These are phyloP conservation scores for Polyporus arcularius DNA, from an alignment of 768 basidiomycete species.

Conservation along the genomic window DNA sequence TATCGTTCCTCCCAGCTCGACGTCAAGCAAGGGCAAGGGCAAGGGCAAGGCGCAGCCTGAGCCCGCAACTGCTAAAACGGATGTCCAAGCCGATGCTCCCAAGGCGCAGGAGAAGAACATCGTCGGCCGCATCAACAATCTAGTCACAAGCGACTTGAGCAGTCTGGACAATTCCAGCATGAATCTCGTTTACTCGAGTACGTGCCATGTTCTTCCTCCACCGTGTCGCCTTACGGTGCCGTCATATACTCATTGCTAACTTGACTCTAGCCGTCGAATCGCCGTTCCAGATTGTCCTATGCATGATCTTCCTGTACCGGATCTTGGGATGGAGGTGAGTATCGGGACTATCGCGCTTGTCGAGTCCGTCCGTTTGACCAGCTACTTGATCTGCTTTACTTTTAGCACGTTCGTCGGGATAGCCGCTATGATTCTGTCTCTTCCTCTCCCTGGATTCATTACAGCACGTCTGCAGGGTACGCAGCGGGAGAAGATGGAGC, in stretches of 20 bases:
- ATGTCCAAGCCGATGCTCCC: slow-evolving; percentile 4
- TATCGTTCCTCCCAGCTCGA: background rate
- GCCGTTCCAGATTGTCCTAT: slow-evolving; percentile 42
- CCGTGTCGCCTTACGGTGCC: no score
- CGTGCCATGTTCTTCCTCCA: slow-evolving; percentile 42
- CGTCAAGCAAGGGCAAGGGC: background rate
- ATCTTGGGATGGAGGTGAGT: slow-evolving; percentile 55
- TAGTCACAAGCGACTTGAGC: slow-evolving; percentile 64
- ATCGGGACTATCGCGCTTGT: background rate
- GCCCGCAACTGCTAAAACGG: background rate
- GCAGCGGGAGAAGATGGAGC: slow-evolving; percentile 44
- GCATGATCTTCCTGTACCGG: slow-evolving; percentile 42
- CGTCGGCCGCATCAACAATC: slow-evolving; percentile 77
- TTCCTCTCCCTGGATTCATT: slow-evolving; percentile 43
- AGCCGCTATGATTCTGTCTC: slow-evolving; percentile 36
- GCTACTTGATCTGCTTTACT: background rate
- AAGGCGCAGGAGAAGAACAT: slow-evolving; percentile 45
- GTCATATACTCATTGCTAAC: slow-evolving; percentile 24
- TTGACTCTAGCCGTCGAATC: slow-evolving; percentile 23
- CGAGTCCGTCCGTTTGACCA: no score
- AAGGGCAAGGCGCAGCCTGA: background rate
- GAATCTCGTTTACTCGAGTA: slow-evolving; percentile 23
- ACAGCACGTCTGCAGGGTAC: slow-evolving; percentile 34
- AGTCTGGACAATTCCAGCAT: slow-evolving; percentile 11
- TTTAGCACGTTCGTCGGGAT: slow-evolving; percentile 41